phyloP scores from a whole-genome alignment of 345 rosid genomes.

The Citrus mangshanensis region DNA sequence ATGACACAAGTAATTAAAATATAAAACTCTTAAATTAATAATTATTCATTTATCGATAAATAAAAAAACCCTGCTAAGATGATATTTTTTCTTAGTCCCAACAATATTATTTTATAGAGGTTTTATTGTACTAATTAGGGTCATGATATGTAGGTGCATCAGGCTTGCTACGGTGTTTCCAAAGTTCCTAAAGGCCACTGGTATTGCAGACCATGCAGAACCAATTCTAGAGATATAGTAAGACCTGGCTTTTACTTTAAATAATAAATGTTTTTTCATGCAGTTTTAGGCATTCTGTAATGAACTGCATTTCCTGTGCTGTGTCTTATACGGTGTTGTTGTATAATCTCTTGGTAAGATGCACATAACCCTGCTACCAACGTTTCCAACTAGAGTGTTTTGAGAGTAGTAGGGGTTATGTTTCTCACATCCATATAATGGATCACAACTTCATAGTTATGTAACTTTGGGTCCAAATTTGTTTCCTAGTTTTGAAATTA shows the following conservation, averaged over 20 bases:
- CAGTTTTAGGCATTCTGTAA: neutral
- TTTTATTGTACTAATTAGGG: neutral
- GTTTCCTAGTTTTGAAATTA: neutral
- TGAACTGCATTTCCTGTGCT: neutral
- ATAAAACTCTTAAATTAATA: too few species aligned
- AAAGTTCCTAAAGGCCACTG: slow-evolving; percentile 43
- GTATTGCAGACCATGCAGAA: slow-evolving; percentile 50
- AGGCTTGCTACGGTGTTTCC: slow-evolving; percentile 52
- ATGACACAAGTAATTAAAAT: too few species aligned
- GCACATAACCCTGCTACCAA: neutral
- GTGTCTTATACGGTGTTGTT: neutral
- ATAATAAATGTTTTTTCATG: neutral
- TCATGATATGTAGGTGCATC: slow-evolving; percentile 39
- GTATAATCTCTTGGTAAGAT: neutral
- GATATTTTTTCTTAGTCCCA: too few species aligned
- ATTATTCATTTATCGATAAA: too few species aligned
- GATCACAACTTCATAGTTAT: neutral
- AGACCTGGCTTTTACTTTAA: slow-evolving; percentile 8
- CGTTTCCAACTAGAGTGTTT: neutral
- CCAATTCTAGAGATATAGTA: slow-evolving; percentile 37
- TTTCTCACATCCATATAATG: neutral
- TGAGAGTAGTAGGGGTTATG: neutral
- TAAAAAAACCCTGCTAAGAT: too few species aligned
- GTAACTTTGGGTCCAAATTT: neutral
- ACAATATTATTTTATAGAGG: too few species aligned